Conservation (phyloP, 176 grass and related monocot genomes). For the Panicum miliaceum region DNA sequence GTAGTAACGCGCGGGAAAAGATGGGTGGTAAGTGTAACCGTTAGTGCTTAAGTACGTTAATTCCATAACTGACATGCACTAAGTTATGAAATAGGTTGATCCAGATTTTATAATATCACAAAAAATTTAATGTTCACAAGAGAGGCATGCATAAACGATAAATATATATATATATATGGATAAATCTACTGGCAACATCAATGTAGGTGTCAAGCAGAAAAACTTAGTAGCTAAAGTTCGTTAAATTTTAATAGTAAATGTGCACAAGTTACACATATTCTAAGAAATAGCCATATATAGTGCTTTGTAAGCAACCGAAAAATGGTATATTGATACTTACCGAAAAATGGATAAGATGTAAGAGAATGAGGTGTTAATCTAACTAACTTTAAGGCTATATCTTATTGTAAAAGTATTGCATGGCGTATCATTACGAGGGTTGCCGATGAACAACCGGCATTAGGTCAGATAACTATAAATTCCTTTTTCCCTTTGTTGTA, state of each 20-base stretch:
- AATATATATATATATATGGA: not conserved
- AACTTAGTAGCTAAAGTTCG: not conserved
- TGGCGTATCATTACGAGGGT: not conserved
- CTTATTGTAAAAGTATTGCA: not conserved
- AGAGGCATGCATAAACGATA: not conserved
- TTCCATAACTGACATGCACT: not conserved
- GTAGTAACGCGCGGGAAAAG: constrained; percentile 3
- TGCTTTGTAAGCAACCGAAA: not conserved
- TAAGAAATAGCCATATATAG: not conserved
- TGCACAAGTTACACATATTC: not conserved
- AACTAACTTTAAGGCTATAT: too few species aligned
- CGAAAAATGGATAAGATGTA: not conserved
- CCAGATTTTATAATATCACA: not conserved
- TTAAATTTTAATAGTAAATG: not conserved
- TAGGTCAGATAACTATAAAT: not conserved
- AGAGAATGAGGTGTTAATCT: not conserved
- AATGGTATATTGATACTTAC: not conserved
- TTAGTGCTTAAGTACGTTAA: not conserved
- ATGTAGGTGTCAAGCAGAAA: accelerated
- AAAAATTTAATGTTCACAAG: not conserved
- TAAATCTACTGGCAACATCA: not conserved
- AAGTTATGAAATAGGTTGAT: not conserved
- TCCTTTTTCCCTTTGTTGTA: not conserved
- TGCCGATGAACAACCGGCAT: accelerated
- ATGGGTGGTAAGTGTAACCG: not conserved